Base-by-base conservation (phyloP, 805 yeast species). In the Kodamaea lidongshanica region DNA sequence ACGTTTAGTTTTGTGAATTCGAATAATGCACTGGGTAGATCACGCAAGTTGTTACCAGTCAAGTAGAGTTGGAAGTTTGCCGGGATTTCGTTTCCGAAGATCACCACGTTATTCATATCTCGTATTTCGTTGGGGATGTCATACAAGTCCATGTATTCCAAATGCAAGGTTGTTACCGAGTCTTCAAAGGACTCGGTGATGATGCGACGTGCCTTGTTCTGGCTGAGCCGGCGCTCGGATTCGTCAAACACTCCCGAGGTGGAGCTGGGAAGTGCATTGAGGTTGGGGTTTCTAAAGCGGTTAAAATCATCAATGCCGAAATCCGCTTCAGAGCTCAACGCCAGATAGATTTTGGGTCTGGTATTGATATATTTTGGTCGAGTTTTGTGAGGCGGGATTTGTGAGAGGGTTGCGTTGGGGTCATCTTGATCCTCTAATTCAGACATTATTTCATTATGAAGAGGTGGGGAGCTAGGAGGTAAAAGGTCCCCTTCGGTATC, bases 91-190 rank as follows among this genome's bases (percentile, higher is more conserved):
- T 20, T 23, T 23, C 38, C 38, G 33, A 66, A 63, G 6, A 69
- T 48, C n/a, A 74, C 76, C 41, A 74, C 49, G 32, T 74, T 64
- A 41, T 72, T 65, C 39, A 77, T 54, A 45, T 77, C 84, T 29
- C 65, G 66, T 16, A 77, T 61, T 39, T 74, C 79, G 30, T 71
- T 74, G 1, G 84, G 82, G 3, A 77, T 48, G 5, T 65, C 65
- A 7, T 53, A 56, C 22, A 77, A 50, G 0, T 61, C 65, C 50
- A 74, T 45, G 10, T 63, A 52, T 30, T 74, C 79, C 16, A 77
- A 42, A 33, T 65, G 52, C 2, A 77, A 54, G n/a, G 45, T 54
- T 1, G 72, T 59, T 6, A 46, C 39, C 5, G 65, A 61, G 24
- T 68, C 61, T 38, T 73, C 80, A 37, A 77, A 72, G 3, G 70